Base-by-base conservation (phyloP, 306 rosid species). In the Parietaria judaica region DNA sequence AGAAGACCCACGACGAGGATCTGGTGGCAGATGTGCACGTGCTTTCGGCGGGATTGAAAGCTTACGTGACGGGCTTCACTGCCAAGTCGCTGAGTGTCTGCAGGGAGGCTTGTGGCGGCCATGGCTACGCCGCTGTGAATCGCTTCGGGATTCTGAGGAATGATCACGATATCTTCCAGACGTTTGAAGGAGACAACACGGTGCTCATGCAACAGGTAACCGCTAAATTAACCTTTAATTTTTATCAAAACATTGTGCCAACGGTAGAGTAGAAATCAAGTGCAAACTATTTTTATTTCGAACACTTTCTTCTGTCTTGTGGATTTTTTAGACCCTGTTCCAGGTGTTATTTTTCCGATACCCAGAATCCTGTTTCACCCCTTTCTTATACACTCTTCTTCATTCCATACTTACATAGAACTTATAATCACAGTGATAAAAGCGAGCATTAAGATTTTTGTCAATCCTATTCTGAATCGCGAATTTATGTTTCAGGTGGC, bases 21-120 rank as follows among this genome's bases (percentile, higher is more conserved):
- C 74, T 92, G 76, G 81, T 77, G 66, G 94, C 79, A 36, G 98
- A 92, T 65, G 94, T 92, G 46, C 98, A 92, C 72, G 86, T 90
- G 11, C 87, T 88, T 48, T 88, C 98, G 0, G 95, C 98, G 4
- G 98, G 98, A 60, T 84, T 92, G 56, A 92, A 88, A 84, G 86
- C 98, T 68, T 92, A 92, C 49, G 74, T 92, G 72, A 92, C 98
- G 2, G 54, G 87, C 4, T 92, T 88, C 68, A 88, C 98, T 0
- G 96, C 98, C 16, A 92, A 84, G 81, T 84, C 98, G 51, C 78
- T 92, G 81, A 92, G 85, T 76, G 69, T 68, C 80, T 92, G 98
- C 72, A 84, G 98, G 85, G 98, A 92, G 75, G 86, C 96, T 56
- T 92, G 98, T 76, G 98, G 98, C 68, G 98, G 98, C 67, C 98